A percentile compares a stretch with the other conserved stretches of the same genome.
These are phyloP conservation scores for Leptographium lundbergii DNA, from an alignment of 2,329 filamentous ascomycete species.

Conservation along the genomic window DNA sequence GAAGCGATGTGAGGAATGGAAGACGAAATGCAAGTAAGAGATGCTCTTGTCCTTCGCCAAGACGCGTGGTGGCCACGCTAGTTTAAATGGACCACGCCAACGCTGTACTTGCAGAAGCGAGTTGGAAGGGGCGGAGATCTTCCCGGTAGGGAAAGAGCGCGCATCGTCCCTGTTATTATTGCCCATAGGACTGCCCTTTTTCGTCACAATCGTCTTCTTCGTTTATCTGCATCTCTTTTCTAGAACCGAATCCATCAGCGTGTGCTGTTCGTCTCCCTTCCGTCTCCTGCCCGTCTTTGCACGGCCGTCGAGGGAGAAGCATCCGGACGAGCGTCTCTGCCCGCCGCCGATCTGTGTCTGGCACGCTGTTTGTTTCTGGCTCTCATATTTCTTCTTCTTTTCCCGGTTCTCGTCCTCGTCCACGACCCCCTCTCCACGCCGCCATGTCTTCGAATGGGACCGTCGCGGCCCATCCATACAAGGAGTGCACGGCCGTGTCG, in stretches of 20 bases:
- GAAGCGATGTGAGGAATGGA: too few species aligned
- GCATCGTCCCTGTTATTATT: background rate
- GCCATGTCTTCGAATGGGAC: slow-evolving; percentile 2
- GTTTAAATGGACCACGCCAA: too few species aligned
- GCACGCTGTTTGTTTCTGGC: too few species aligned
- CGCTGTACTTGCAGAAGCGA: background rate
- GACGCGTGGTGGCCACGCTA: too few species aligned
- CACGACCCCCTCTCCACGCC: background rate
- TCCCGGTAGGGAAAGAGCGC: background rate
- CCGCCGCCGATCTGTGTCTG: too few species aligned
- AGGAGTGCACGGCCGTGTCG: slow-evolving; percentile 26
- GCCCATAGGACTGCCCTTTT: background rate
- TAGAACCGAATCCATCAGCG: too few species aligned
- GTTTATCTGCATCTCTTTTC: background rate
- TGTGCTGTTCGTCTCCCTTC: background rate
- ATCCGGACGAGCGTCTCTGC: too few species aligned
- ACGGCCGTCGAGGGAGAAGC: too few species aligned
- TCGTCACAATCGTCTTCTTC: background rate
- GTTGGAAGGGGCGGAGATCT: background rate
- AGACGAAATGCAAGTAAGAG: too few species aligned
- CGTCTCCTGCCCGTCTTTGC: background rate
- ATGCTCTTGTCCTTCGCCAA: too few species aligned
- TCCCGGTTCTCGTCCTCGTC: background rate
- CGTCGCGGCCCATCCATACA: slow-evolving; percentile 12
- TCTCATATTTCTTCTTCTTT: background rate